phyloP scores from a whole-genome alignment of 306 rosid genomes.

The Prunus campanulata region DNA sequence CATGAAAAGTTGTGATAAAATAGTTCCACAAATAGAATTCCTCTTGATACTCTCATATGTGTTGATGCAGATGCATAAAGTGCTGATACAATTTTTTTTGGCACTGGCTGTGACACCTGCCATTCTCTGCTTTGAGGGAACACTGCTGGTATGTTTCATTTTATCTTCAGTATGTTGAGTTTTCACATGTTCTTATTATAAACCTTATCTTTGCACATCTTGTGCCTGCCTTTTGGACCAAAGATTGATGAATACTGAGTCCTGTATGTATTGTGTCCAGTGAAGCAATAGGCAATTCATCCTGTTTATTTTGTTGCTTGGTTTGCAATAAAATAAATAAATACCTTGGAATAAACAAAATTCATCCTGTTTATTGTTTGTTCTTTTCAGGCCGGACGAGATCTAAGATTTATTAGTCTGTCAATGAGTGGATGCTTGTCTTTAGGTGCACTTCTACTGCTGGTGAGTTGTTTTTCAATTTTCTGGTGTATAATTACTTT shows the following conservation, averaged over 20 bases:
- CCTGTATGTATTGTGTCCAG: background rate
- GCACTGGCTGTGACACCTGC: slow-evolving; percentile 72
- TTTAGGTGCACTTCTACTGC: slow-evolving; percentile 38
- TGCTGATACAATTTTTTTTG: slow-evolving; percentile 69
- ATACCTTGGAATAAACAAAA: background rate
- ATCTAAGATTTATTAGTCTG: slow-evolving; percentile 50
- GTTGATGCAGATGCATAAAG: slow-evolving; percentile 75
- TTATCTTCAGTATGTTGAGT: background rate
- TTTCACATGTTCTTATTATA: background rate
- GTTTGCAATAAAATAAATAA: background rate
- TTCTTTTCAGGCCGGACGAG: slow-evolving; percentile 63
- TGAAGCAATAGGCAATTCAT: background rate
- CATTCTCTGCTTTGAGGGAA: slow-evolving; percentile 80
- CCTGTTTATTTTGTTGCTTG: background rate
- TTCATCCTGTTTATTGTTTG: background rate
- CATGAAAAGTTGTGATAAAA: background rate
- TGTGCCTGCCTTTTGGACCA: background rate
- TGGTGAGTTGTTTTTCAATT: slow-evolving; percentile 29
- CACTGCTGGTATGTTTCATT: slow-evolving; percentile 64
- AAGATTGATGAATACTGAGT: slow-evolving; percentile 11
- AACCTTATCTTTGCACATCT: background rate
- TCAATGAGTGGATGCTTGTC: slow-evolving; percentile 58
- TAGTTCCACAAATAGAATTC: background rate
- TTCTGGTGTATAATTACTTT: slow-evolving; percentile 4
- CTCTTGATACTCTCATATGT: slow-evolving; percentile 12